Percentiles rank a stretch among this genome's conserved stretches.
These are phyloP conservation scores for Xeromyces bisporus DNA, from an alignment of 495 filamentous ascomycete genomes.

Conservation along the genomic window DNA sequence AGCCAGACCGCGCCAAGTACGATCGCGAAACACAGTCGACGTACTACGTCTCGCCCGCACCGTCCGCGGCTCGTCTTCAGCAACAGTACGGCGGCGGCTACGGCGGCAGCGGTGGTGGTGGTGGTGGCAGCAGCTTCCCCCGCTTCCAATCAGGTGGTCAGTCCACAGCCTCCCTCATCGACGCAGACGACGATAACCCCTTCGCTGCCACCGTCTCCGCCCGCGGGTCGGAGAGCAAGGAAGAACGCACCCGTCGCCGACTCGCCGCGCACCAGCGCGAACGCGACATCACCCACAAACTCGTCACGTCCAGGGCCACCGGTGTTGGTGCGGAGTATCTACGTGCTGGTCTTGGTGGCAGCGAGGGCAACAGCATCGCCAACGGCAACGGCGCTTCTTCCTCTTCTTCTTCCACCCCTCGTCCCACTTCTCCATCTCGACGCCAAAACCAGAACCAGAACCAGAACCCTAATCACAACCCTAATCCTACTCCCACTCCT, in stretches of 20 bases:
- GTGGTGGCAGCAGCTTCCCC: no score
- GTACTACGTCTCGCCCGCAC: slow-evolving; percentile 37
- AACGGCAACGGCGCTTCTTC: neutral
- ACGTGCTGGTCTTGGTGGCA: slow-evolving; percentile 21
- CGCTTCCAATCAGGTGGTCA: slow-evolving; percentile 9
- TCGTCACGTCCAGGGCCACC: slow-evolving; percentile 41
- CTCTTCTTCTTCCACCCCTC: neutral
- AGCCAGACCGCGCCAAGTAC: slow-evolving; percentile 34
- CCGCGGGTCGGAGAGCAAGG: slow-evolving; percentile 34
- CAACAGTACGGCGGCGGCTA: neutral
- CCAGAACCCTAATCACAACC: neutral
- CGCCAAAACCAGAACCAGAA: neutral
- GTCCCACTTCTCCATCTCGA: neutral
- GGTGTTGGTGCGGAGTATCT: slow-evolving; percentile 68
- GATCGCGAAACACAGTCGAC: slow-evolving; percentile 40
- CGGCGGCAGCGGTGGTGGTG: no score
- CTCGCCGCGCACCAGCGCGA: slow-evolving; percentile 63
- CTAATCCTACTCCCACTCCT: neutral
- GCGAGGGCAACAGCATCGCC: slow-evolving; percentile 2
- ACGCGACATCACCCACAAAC: slow-evolving; percentile 55
- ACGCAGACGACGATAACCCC: slow-evolving; percentile 46
- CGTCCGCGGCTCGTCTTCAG: slow-evolving; percentile 1
- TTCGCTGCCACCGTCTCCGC: slow-evolving; percentile 31
- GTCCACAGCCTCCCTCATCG: slow-evolving; percentile 47
- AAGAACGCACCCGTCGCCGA: slow-evolving; percentile 50